Base-by-base conservation (phyloP, 2,329 filamentous ascomycete species). In the Mollisiaceae sp. region DNA sequence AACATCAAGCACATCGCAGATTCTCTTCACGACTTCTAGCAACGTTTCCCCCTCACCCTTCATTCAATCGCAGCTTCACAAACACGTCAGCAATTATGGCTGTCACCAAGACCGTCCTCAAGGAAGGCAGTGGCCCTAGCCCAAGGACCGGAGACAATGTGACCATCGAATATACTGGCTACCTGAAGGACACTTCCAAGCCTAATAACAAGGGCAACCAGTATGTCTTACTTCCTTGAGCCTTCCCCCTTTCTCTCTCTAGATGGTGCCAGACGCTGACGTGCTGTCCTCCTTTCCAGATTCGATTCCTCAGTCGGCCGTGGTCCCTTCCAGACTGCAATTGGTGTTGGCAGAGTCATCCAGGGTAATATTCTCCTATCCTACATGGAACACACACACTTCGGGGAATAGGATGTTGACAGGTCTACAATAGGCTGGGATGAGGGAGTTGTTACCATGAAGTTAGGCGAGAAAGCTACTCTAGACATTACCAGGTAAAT, bases 151-250 rank as follows among this genome's bases (percentile, higher is more conserved):
- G 92, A 71, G 88, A 97, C 78, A 86, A 81, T 32, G 92, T 98
- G 75, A 87, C 86, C 75, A 97, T 98, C 76, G 88, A 95, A 81
- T 98, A 98, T 85, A 95, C 91, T 50, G 95, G 95, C 74, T 97
- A 83, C 81, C 85, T 98, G 69, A 91, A 90, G 80, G 89, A 96
- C 75, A 75, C 82, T 24, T 80, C 75, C 69, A 80, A 86, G 77
- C 79, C 85, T 20, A 83, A 87, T 65, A 82, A 86, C 75, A 87
- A 91, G 85, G 94, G 94, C 74, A 80, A 78, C 32, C 77, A 93
- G 93, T 97, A 82, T 75, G 89, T 80, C 45, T 57, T 54, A 27
- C 50, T 57, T 59, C 61, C 55, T 41, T 18, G 38, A 56, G 20
- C 15, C 24, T 24, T 43, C 36, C 27, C 22, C 57, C 15, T 45